Conservation (phyloP, 805 yeast species). For the Isabelozyma heimii region DNA sequence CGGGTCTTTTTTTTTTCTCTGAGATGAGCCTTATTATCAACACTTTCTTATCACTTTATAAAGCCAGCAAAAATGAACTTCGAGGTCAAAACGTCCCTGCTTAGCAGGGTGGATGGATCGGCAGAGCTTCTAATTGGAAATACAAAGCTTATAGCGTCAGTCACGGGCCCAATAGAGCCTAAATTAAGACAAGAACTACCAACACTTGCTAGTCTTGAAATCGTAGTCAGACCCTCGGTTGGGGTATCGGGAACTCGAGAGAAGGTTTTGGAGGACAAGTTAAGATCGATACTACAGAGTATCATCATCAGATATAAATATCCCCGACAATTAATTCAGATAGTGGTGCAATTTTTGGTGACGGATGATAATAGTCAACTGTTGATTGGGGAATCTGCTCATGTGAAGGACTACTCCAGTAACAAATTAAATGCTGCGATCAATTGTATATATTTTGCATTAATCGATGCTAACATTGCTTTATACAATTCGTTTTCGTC, state of each 20-base stretch:
- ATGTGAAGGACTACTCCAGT: constrained; percentile 25
- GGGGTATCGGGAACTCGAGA: constrained; percentile 81
- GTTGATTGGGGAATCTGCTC: constrained; percentile 7
- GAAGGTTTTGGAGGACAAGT: constrained; percentile 66
- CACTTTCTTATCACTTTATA: too few species aligned
- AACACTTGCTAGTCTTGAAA: constrained; percentile 70
- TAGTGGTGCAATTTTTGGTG: constrained; percentile 39
- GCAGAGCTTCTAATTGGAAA: constrained; percentile 51
- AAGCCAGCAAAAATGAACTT: constrained; percentile 8
- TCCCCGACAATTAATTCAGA: constrained; percentile 66
- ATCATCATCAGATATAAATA: constrained; percentile 59
- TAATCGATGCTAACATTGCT: constrained; percentile 78
- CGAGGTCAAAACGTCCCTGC: constrained; percentile 22
- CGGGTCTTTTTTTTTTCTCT: too few species aligned
- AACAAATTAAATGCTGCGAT: constrained; percentile 66
- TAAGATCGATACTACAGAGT: constrained; percentile 59
- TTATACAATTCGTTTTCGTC: constrained; percentile 63
- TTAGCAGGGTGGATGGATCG: constrained; percentile 78
- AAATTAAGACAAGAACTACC: constrained; percentile 83
- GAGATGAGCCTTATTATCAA: too few species aligned
- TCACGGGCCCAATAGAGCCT: constrained; percentile 89
- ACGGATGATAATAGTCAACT: constrained; percentile 18
- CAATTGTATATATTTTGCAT: constrained; percentile 71
- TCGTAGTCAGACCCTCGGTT: constrained; percentile 71
- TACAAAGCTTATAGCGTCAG: constrained; percentile 67